Evolutionary conservation across 495 filamentous ascomycete species (phyloP), one percentile per base, ranked within the genome.

Genomic region (Pseudotulostoma volvatum): DNA sequence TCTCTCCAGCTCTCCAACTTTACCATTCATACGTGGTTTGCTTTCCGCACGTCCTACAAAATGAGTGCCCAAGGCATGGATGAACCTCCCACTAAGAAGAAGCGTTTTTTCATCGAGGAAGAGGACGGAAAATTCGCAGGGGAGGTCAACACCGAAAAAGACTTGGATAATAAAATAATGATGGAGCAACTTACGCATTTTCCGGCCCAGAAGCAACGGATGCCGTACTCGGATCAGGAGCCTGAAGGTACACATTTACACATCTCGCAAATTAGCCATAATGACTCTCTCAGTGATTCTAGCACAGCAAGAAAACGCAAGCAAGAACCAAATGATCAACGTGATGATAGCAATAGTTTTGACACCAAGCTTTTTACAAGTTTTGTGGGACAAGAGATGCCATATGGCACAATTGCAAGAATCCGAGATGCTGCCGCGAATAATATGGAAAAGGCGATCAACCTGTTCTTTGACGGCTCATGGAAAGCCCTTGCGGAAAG

Each of bases 401-500:
- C 68, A 7, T 36, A 54, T 0, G 63, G 71, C 14, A 54, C 64
- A 1, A 50, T 84, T 13, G 43, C 54, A 4, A 57, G 58, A 28
- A 68, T 86, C 19, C 62, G 60, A 20, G 51, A 64, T n/a, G 63
- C 66, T n/a, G 73, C 79, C 9, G 71, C 68, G 3, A 64, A 71
- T 41, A 61, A 77, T 42, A 52, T 84, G 7, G 74, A 81, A 49
- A 61, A 67, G 46, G 81, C 80, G 5, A 70, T 86, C 39, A 81
- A 83, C 47, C 81, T 93, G 60, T 97, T 86, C 51, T 78, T 93
- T 36, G 90, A 97, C 47, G 88, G 87, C 9, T 93, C 86, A 3
- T 95, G 84, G 84, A 87, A 79, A 47, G 71, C 54, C 1, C 46
- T 62, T 1, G 13, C 38, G 1, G 43, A 42, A 13, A 47, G 23